Evolutionary conservation across 371 early-diverging fungal species (phyloP).

Genomic region (Mucor sp.): DNA sequence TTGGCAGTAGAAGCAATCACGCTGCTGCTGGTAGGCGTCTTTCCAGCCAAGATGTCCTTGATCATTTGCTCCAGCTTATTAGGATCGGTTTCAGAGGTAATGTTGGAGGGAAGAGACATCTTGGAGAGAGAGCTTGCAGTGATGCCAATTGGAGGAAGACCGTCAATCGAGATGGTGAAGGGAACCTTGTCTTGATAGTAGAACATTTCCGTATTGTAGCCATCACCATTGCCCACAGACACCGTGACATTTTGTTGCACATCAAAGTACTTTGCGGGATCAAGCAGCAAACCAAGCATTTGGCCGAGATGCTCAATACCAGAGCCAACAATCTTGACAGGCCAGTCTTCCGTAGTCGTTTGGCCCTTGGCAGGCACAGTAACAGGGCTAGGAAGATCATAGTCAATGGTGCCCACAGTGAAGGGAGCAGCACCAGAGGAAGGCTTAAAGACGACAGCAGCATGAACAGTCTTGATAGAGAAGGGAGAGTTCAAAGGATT

Average conservation of each 20-base stretch:
- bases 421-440: slow-evolving; percentile 9
- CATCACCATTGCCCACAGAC: slow-evolving; percentile 31
- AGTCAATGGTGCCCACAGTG: slow-evolving; percentile 29
- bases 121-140: background rate
- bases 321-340: slow-evolving; percentile 18
- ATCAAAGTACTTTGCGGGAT: slow-evolving; percentile 18
- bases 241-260: slow-evolving; percentile 31
- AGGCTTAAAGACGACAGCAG: slow-evolving; percentile 24
- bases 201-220: slow-evolving; percentile 25
- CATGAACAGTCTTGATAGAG: slow-evolving; percentile 30
- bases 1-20: background rate
- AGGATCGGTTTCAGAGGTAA: slow-evolving; percentile 6
- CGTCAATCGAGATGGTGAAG: slow-evolving; percentile 15
- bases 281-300: slow-evolving; percentile 7
- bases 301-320: slow-evolving; percentile 10
- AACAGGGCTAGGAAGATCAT: slow-evolving; percentile 21
- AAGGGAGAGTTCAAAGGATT: slow-evolving; percentile 47
- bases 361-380: slow-evolving; percentile 24
- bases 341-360: slow-evolving; percentile 21
- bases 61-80: background rate
- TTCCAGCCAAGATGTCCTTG: slow-evolving; percentile 3
- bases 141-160: slow-evolving; percentile 14
- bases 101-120: slow-evolving; percentile 7
- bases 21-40: background rate
- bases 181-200: slow-evolving; percentile 39